Conservation (phyloP, 345 rosid genomes). For the Rhodamnia rubescens region DNA sequence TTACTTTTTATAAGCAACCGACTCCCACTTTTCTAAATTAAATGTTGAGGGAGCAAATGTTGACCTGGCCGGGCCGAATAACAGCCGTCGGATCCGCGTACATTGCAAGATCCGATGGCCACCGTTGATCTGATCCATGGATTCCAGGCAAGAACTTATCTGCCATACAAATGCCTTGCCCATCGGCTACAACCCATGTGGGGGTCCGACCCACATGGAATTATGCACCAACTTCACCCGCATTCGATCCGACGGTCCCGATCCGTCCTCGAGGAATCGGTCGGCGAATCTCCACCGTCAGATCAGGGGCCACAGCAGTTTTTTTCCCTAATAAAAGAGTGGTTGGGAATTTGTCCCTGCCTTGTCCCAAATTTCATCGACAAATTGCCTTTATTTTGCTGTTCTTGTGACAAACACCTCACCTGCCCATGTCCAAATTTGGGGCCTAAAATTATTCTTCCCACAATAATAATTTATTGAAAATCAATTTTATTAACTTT, state of each 20-base stretch:
- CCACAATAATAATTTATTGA: background rate
- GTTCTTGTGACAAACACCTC: constrained; percentile 20
- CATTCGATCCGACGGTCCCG: constrained; percentile 10
- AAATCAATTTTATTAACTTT: background rate
- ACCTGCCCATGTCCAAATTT: constrained; percentile 13
- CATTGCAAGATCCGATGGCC: background rate
- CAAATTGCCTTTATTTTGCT: constrained; percentile 17
- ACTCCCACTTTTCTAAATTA: background rate
- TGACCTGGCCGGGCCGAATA: background rate
- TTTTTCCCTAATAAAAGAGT: constrained; percentile 9
- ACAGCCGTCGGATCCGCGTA: background rate
- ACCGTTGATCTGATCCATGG: background rate
- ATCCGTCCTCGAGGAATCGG: background rate
- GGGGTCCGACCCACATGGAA: constrained; percentile 26
- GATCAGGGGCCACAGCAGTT: constrained; percentile 6
- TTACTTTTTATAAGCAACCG: background rate
- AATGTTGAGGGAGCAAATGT: background rate
- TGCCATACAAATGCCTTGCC: constrained; percentile 4
- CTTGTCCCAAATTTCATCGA: constrained; percentile 24
- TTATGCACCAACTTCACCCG: background rate
- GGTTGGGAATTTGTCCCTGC: constrained; percentile 25
- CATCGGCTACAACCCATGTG: constrained; percentile 25
- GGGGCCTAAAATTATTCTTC: background rate
- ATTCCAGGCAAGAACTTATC: background rate
- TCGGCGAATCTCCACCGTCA: constrained; percentile 6